A percentile compares a stretch with the other conserved stretches of the same genome.
Evolutionary conservation across 2,329 filamentous ascomycete species (phyloP).

Genomic region (Blastomyces silverae): DNA sequence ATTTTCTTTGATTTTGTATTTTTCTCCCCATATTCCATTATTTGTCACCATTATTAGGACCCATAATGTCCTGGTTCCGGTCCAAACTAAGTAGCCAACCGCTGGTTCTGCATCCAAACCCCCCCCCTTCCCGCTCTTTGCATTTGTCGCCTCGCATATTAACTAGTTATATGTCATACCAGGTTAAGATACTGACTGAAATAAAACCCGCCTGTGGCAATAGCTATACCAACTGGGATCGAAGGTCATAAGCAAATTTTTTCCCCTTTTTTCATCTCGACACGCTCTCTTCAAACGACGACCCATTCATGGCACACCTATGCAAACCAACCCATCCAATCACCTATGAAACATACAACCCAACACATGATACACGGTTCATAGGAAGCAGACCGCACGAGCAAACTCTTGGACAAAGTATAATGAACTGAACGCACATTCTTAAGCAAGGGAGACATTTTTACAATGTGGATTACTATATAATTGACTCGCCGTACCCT

Average conservation of each 20-base stretch:
- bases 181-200: constrained; percentile 5
- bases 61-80: too few species aligned
- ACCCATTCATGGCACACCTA: not conserved
- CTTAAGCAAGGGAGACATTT: not conserved
- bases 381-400: not conserved
- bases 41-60: not conserved
- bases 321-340: not conserved
- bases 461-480: too few species aligned
- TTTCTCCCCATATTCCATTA: not conserved
- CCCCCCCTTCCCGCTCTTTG: not conserved
- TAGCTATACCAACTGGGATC: constrained; percentile 10
- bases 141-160: not conserved
- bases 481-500: too few species aligned
- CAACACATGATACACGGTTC: not conserved
- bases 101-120: too few species aligned
- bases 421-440: not conserved
- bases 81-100: too few species aligned
- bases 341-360: not conserved
- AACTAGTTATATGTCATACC: constrained; percentile 4
- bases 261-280: not conserved
- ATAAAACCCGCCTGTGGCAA: not conserved
- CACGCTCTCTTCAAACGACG: not conserved
- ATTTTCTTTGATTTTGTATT: not conserved
- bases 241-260: not conserved
- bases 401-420: not conserved